Conservation (phyloP, 352 stramenopile genomes). For the Lagenidium sp. region DNA sequence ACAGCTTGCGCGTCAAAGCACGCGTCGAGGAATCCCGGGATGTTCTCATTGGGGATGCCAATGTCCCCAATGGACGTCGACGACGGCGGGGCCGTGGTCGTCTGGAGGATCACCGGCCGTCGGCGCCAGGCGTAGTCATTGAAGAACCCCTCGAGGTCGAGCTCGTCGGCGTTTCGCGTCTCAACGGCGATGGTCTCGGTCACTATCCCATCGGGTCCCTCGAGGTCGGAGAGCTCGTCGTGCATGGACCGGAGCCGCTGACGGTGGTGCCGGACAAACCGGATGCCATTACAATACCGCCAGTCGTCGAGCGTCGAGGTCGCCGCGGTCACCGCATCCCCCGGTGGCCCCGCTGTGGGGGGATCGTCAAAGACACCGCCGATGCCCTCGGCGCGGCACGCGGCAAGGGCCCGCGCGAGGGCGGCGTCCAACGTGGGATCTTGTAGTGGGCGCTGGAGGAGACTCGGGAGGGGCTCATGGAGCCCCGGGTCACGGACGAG, state of each 20-base stretch:
- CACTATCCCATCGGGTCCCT: neutral
- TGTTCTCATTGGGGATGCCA: neutral
- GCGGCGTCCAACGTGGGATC: conserved; percentile 1
- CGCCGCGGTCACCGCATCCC: neutral
- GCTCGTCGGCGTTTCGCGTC: conserved; percentile 3
- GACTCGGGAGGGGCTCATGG: conserved; percentile 4
- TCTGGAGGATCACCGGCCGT: conserved; percentile 24
- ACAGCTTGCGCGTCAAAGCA: conserved; percentile 23
- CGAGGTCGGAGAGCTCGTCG: conserved; percentile 6
- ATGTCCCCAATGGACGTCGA: neutral
- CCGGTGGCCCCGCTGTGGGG: no score
- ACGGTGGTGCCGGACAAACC: conserved; percentile 39
- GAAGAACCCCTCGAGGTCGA: conserved; percentile 63
- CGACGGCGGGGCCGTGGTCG: neutral
- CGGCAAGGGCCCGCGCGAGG: conserved; percentile 4
- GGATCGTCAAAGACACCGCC: conserved; percentile 2
- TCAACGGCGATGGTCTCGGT: conserved; percentile 4
- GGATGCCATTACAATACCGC: conserved; percentile 31
- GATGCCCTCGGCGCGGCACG: conserved; percentile 9
- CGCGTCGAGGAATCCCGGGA: conserved; percentile 5
- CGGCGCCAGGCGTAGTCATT: conserved; percentile 31
- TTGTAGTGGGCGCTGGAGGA: conserved; percentile 7
- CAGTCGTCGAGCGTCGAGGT: conserved; percentile 2
- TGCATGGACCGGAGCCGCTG: conserved; percentile 21
- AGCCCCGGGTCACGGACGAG: conserved; percentile 1